Conservation (phyloP, 2,329 filamentous ascomycete genomes). For the Kalaharituber pfeilii region DNA sequence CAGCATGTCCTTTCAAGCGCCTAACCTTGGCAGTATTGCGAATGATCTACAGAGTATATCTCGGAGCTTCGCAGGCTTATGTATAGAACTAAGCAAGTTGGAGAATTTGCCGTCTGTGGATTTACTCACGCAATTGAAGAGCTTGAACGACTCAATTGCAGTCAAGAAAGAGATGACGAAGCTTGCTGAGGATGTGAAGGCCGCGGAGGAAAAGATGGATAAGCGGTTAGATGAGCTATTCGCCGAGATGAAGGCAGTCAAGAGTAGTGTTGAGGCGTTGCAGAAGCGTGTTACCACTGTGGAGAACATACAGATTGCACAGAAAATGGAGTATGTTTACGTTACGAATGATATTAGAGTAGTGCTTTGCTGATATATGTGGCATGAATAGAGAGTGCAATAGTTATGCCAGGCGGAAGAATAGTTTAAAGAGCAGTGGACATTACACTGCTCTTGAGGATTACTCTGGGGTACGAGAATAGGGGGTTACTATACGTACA, state of each 20-base stretch:
- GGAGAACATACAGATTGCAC: background rate
- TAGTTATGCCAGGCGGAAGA: too few relatives aligned
- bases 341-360: too few relatives aligned
- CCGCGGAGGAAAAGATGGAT: conserved; percentile 1
- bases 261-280: conserved; percentile 1
- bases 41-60: conserved; percentile 4
- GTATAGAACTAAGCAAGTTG: conserved; percentile 2
- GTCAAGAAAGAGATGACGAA: conserved; percentile 1
- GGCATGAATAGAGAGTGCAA: too few relatives aligned
- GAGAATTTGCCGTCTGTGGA: conserved; percentile 1
- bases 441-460: too few relatives aligned
- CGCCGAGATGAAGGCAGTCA: conserved; percentile 1
- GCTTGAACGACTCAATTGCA: background rate
- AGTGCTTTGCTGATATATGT: too few relatives aligned
- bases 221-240: conserved; percentile 3
- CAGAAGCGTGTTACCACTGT: background rate
- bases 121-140: background rate
- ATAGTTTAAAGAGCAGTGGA: too few relatives aligned
- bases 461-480: too few relatives aligned
- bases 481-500: too few relatives aligned
- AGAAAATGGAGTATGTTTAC: too few relatives aligned
- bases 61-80: conserved; percentile 2
- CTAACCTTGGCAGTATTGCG: conserved; percentile 2
- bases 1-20: background rate
- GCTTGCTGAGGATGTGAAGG: conserved; percentile 1